phyloP scores from a whole-genome alignment of 2,329 filamentous ascomycete species.

The Penicillium occitanis region DNA sequence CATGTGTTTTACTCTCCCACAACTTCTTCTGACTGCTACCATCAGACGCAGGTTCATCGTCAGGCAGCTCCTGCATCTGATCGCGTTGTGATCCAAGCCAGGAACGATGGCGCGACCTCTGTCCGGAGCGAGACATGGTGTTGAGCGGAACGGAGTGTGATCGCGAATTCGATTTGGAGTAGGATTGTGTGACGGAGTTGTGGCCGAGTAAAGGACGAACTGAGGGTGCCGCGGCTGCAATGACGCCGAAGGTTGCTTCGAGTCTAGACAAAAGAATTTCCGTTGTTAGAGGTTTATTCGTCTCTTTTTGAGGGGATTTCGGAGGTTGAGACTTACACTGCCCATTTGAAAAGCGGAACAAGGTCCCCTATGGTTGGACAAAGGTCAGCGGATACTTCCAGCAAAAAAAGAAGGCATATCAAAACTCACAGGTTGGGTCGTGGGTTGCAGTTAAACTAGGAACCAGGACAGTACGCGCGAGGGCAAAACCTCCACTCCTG shows the following conservation, averaged over 20 bases:
- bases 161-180: constrained; percentile 9
- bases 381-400: not conserved
- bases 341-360: constrained; percentile 15
- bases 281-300: not conserved
- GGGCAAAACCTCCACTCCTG: constrained; percentile 17
- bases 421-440: constrained; percentile 13
- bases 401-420: not conserved
- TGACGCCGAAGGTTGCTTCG: constrained; percentile 16
- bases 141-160: constrained; percentile 16
- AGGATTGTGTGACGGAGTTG: constrained; percentile 10
- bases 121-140: constrained; percentile 4
- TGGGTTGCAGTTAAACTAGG: constrained; percentile 15
- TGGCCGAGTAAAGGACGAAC: constrained; percentile 14
- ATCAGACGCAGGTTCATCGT: constrained; percentile 3
- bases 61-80: constrained; percentile 7
- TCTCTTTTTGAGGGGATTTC: not conserved
- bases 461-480: constrained; percentile 15
- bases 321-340: constrained; percentile 8
- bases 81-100: constrained; percentile 9
- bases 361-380: constrained; percentile 4
- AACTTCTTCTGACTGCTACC: constrained; percentile 9
- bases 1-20: not conserved
- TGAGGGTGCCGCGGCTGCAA: constrained; percentile 7
- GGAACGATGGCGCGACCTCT: constrained; percentile 2
- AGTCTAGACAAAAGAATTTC: not conserved